These are phyloP conservation scores for Pleurotus tuber-regium DNA, from an alignment of 768 basidiomycete genomes.

Conservation along the genomic window DNA sequence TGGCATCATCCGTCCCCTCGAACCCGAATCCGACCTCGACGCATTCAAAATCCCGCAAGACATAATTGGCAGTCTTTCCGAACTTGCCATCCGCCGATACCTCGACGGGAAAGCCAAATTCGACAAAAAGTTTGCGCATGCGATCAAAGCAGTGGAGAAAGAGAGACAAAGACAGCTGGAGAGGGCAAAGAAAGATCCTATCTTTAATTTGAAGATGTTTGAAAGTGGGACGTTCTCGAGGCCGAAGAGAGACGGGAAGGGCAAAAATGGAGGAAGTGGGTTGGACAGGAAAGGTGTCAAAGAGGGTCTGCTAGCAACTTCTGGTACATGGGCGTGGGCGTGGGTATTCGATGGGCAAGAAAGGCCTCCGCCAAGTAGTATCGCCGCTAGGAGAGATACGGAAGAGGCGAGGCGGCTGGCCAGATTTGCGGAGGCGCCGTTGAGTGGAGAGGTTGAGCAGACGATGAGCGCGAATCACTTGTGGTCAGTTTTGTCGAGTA, in stretches of 20 bases:
- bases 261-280: conserved; percentile 14
- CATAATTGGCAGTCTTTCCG: conserved; percentile 72
- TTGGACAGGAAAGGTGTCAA: conserved; percentile 25
- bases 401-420: conserved; percentile 73
- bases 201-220: conserved; percentile 50
- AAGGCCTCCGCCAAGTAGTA: conserved; percentile 87
- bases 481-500: conserved; percentile 66
- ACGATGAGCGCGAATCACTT: conserved; percentile 68
- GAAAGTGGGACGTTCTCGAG: conserved; percentile 25
- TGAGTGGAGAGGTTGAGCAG: conserved; percentile 66
- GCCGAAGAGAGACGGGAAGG: conserved; percentile 14
- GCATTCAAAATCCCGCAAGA: conserved; percentile 66
- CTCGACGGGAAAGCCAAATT: conserved; percentile 56
- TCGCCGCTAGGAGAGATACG: conserved; percentile 87
- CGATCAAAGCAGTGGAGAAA: conserved; percentile 59
- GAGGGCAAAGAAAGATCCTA: conserved; percentile 60
- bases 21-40: conserved; percentile 61
- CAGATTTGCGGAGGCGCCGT: conserved; percentile 65
- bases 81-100: conserved; percentile 75
- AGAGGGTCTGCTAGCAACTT: conserved; percentile 37
- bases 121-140: conserved; percentile 64
- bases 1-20: conserved; percentile 82
- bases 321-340: conserved; percentile 72
- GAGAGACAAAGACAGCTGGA: conserved; percentile 64
- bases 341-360: conserved; percentile 84